phyloP scores from a whole-genome alignment of 2,329 filamentous ascomycete genomes.

The Alternaria arborescens region DNA sequence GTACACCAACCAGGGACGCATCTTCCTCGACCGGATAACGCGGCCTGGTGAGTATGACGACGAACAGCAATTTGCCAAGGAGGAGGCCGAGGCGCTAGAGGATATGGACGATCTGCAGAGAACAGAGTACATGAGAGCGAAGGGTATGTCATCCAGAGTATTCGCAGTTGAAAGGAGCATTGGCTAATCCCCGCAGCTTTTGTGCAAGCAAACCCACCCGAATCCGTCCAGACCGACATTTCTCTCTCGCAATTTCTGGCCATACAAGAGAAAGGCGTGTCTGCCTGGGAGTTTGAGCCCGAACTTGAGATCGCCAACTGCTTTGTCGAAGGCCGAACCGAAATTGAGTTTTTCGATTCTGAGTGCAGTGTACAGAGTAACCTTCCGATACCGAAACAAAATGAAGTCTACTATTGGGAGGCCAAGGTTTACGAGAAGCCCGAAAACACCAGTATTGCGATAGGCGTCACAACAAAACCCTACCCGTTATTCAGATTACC shows the following conservation, averaged over 20 bases:
- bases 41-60: conserved; percentile 97
- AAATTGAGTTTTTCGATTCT: conserved; percentile 98
- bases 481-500: conserved; percentile 94
- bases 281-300: conserved; percentile 99
- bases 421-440: conserved; percentile 98
- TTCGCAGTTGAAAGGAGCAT: not conserved
- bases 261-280: conserved; percentile 99
- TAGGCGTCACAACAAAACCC: conserved; percentile 95
- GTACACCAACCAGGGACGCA: conserved; percentile 86
- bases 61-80: conserved; percentile 90
- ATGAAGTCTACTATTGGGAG: conserved; percentile 99
- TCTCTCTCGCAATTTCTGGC: conserved; percentile 96
- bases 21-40: conserved; percentile 91
- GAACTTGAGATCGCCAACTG: conserved; percentile 98
- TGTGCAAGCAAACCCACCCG: conserved; percentile 90
- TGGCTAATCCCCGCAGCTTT: conserved; percentile 70
- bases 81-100: conserved; percentile 94
- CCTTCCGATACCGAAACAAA: conserved; percentile 95
- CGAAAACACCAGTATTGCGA: conserved; percentile 83
- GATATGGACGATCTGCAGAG: conserved; percentile 93
- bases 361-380: conserved; percentile 98
- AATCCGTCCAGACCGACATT: conserved; percentile 95
- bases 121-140: conserved; percentile 90
- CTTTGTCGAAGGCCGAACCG: conserved; percentile 94
- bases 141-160: conserved; percentile 70